Percentiles rank a stretch among this genome's conserved stretches.
These are phyloP conservation scores for Papiliotrema terrestris DNA, from an alignment of 1,284 basidiomycete genomes.

Conservation along the genomic window DNA sequence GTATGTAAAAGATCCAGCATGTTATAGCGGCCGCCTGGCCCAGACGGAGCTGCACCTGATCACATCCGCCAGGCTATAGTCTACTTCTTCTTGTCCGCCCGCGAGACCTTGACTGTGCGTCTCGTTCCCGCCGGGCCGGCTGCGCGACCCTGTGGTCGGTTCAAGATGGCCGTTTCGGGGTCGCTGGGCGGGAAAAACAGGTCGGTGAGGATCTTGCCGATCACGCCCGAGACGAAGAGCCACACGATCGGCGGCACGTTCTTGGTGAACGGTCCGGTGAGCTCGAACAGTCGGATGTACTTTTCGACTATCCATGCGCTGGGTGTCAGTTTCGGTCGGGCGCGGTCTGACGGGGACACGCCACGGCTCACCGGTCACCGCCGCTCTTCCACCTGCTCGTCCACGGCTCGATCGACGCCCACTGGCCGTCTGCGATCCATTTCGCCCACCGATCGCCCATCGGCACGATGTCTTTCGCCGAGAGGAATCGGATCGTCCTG, in stretches of 20 bases:
- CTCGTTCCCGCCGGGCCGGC: too few relatives aligned
- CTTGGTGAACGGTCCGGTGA: conserved; percentile 12
- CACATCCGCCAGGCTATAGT: too few relatives aligned
- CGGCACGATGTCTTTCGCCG: conserved; percentile 17
- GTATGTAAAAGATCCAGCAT: too few relatives aligned
- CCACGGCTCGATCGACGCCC: conserved; percentile 27
- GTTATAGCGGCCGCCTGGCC: too few relatives aligned
- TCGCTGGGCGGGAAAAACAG: background rate
- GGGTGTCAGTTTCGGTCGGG: background rate
- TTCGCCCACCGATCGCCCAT: conserved; percentile 22
- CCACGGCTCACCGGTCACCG: conserved; percentile 28
- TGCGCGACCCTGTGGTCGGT: too few relatives aligned
- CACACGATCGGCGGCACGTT: conserved; percentile 33
- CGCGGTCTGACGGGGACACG: background rate
- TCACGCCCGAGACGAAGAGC: conserved; percentile 19
- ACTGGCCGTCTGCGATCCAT: conserved; percentile 25
- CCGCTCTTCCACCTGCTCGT: conserved; percentile 21
- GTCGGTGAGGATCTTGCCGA: background rate
- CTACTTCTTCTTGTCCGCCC: too few relatives aligned
- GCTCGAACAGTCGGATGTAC: conserved; percentile 15
- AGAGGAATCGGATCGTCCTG: conserved; percentile 30
- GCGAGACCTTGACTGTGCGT: too few relatives aligned
- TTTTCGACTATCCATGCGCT: conserved; percentile 23
- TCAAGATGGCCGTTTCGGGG: too few relatives aligned
- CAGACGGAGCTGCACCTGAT: too few relatives aligned